Base-by-base conservation (phyloP, 148 eudicot genomes). In the Rhododendron ferrugineum region DNA sequence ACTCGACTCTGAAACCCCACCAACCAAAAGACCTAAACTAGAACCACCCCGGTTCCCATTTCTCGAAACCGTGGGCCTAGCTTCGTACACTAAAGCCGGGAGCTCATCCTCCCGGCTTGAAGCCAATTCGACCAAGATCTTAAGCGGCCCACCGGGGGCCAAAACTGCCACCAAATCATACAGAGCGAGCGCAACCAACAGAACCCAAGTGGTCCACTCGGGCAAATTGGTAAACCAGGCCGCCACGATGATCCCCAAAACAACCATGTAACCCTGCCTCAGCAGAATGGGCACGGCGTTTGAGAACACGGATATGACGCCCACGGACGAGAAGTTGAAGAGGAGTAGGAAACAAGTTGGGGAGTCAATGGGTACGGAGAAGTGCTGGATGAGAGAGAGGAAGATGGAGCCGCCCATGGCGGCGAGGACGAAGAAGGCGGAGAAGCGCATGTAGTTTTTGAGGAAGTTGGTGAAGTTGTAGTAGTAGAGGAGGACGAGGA, bases 171-270 rank as follows among this genome's bases (percentile, higher is more conserved):
- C 98, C 76, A 97, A 84, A 90, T 95, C 98, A 83, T 97, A 97
- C 30, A 97, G 18, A 4, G 98, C 95, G 85, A 97, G 86, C 4
- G 98, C 96, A 20, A 95, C 90, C 36, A 97, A 82, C 86, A 97
- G 87, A 37, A 85, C 85, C 99, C 99, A 97, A n/a, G 99, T 97
- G 3, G 98, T 97, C 99, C 99, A 97, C 30, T 97, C 99, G 5
- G 99, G 99, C 92, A 97, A 87, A 66, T 91, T 92, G 5, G 99
- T 92, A 74, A 95, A 97, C 98, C 98, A 97, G 47, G 91, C 94
- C 2, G 98, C 98, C 60, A 93, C 93, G 73, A 97, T 92, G 6
- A 97, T 90, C 85, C 99, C 99, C 83, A 97, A 85, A 47, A 62
- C 85, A 18, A 97, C 98, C 91, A 91, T 94, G 86, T 92, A 95